Evolutionary conservation across 306 rosid genomes (phyloP), one percentile per base, ranked within the genome.

Genomic region (Cicer pinnatifidum): DNA sequence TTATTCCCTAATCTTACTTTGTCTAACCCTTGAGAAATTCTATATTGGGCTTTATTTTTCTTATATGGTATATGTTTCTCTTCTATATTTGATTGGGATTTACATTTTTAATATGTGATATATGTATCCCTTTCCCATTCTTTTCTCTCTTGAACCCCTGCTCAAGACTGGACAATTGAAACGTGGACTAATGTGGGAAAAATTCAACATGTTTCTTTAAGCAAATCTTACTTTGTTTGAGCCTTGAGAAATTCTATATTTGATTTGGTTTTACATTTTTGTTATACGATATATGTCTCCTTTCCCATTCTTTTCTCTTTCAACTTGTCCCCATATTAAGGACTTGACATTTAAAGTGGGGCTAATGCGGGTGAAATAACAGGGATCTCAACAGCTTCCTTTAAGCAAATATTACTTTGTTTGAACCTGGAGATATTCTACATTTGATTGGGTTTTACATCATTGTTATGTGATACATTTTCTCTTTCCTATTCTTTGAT

Each of bases 401-500:
- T 72, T 35, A 54, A 9, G 74, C 17, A 43, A 79, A 38, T 54
- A 63, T 52, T 71, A 43, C 43, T 5, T 19, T 53, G 38, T 62
- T 2, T 12, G 68, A 53, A 60, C 73, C 41, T 53, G 38, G 39
- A 79, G 20, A 46, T 61, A 19, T 63, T 71, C 66, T 37, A 63
- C 38, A 35, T 12, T 44, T 72, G 38, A 78, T 51, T 56, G 41
- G 66, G 15, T 61, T 72, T 38, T 61, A n/a, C 66, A 75, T 66
- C 38, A 16, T 28, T 51, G 6, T 15, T 67, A 66, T 39, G 17
- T 45, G 9, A 38, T 80, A 51, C 15, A 50, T 19, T 48, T 9
- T 67, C 43, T 65, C 61, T 65, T 64, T 23, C 28, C 65, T 16
- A 44, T 52, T 73, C 41, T 73, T 47, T 51, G 61, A 62, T 73